Percentiles rank a stretch among this genome's conserved stretches.
Evolutionary conservation across 2,329 filamentous ascomycete species (phyloP).

Genomic region (Aureobasidium mangrovei): DNA sequence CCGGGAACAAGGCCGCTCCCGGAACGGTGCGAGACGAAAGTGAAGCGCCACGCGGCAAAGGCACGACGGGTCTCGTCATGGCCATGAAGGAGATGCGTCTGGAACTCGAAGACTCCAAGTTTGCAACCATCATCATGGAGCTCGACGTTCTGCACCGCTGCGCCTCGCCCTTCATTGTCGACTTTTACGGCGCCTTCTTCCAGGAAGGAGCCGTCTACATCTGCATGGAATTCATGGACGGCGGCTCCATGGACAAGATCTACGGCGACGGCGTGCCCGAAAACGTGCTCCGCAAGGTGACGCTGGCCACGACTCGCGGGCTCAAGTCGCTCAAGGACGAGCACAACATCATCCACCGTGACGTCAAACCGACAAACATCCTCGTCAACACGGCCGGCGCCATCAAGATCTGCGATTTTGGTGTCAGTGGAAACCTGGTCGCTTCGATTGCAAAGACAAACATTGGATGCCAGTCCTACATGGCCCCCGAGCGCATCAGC

Average conservation of each 20-base stretch:
- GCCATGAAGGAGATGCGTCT: conserved; percentile 98
- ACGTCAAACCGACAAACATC: conserved; percentile 99
- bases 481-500: conserved; percentile 93
- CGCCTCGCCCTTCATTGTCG: conserved; percentile 90
- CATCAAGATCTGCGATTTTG: conserved; percentile 98
- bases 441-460: conserved; percentile 98
- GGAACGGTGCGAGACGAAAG: conserved; percentile 14
- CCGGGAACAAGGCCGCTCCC: conserved; percentile 50
- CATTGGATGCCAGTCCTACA: conserved; percentile 98
- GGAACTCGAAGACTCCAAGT: conserved; percentile 93
- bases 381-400: conserved; percentile 82
- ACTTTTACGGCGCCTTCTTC: conserved; percentile 98
- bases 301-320: conserved; percentile 80
- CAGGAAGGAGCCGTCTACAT: conserved; percentile 98
- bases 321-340: conserved; percentile 92
- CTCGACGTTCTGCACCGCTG: conserved; percentile 93
- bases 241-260: conserved; percentile 92
- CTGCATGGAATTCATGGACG: conserved; percentile 99
- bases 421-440: conserved; percentile 90
- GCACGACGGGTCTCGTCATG: conserved; percentile 72
- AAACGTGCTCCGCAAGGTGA: conserved; percentile 78
- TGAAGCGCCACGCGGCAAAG: conserved; percentile 32
- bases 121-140: conserved; percentile 95
- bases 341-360: conserved; percentile 97
- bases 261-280: conserved; percentile 89